A percentile compares a stretch with the other conserved stretches of the same genome.
Conservation (phyloP, 768 basidiomycete species). For the Paxillus rubicundulus region DNA sequence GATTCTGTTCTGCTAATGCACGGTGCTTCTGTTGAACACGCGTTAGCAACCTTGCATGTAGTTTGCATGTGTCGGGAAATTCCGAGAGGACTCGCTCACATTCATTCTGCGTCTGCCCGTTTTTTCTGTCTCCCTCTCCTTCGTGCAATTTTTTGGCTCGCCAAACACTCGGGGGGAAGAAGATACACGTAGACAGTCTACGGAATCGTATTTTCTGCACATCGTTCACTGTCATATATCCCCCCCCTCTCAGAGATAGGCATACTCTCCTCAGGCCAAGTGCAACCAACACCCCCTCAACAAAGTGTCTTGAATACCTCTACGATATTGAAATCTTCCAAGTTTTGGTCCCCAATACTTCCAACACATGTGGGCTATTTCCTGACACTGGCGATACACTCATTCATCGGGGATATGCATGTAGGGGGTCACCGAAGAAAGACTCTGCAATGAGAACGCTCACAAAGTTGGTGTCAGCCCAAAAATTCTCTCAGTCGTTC, state of each 20-base stretch:
- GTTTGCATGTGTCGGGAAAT: conserved; percentile 26
- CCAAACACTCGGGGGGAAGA: conserved; percentile 10
- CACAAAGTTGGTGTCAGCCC: conserved; percentile 19
- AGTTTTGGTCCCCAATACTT: neutral
- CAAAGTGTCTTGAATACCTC: neutral
- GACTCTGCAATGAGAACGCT: conserved; percentile 18
- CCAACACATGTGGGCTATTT: conserved; percentile 21
- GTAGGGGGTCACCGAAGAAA: conserved; percentile 26
- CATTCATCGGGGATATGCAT: conserved; percentile 20
- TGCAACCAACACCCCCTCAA: neutral
- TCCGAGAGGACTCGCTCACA: conserved; percentile 21
- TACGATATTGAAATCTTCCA: neutral
- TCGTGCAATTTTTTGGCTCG: conserved; percentile 7
- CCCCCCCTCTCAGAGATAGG: conserved; percentile 6
- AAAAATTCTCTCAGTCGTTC: neutral
- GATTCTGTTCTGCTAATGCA: neutral
- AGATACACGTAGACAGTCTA: conserved; percentile 12
- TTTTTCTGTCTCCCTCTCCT: conserved; percentile 14
- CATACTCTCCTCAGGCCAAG: neutral
- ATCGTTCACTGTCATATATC: neutral
- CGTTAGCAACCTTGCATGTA: conserved; percentile 15
- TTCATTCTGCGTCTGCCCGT: conserved; percentile 16
- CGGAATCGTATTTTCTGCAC: neutral
- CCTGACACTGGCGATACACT: conserved; percentile 9
- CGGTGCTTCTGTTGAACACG: neutral